Percentiles rank a stretch among this genome's conserved stretches.
Conservation (phyloP, 352 stramenopile species). For the Globisporangium recalcitrans region DNA sequence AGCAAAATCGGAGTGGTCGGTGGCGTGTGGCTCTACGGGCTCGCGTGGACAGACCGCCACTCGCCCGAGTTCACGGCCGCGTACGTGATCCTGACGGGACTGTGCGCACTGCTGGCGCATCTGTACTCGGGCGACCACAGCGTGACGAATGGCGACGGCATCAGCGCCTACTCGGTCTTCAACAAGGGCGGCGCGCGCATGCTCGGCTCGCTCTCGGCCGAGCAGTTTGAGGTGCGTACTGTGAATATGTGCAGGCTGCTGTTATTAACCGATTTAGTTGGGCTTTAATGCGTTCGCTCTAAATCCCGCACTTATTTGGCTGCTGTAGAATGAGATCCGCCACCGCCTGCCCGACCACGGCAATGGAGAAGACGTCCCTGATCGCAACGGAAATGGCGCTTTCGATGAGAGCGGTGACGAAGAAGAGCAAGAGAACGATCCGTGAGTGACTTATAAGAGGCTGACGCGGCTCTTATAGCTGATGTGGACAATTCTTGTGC, state of each 20-base stretch:
- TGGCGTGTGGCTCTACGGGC: conserved; percentile 35
- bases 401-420: conserved; percentile 10
- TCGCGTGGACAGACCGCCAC: conserved; percentile 45
- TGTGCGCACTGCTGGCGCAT: conserved; percentile 34
- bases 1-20: conserved; percentile 15
- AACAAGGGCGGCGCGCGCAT: conserved; percentile 64
- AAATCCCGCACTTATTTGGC: not conserved
- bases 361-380: not conserved
- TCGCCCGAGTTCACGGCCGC: conserved; percentile 49
- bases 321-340: conserved; percentile 64
- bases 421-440: conserved; percentile 33
- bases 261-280: not conserved
- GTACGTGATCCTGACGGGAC: conserved; percentile 61
- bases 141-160: conserved; percentile 13
- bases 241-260: too few relatives aligned
- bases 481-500: not conserved
- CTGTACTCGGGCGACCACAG: conserved; percentile 23
- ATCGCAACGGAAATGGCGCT: conserved; percentile 2
- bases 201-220: conserved; percentile 71
- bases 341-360: conserved; percentile 29
- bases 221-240: conserved; percentile 73
- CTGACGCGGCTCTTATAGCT: not conserved
- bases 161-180: conserved; percentile 84
- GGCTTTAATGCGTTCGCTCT: not conserved
- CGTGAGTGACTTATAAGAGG: conserved; percentile 27